phyloP scores from a whole-genome alignment of 306 rosid genomes.

The Cicer bijugum region DNA sequence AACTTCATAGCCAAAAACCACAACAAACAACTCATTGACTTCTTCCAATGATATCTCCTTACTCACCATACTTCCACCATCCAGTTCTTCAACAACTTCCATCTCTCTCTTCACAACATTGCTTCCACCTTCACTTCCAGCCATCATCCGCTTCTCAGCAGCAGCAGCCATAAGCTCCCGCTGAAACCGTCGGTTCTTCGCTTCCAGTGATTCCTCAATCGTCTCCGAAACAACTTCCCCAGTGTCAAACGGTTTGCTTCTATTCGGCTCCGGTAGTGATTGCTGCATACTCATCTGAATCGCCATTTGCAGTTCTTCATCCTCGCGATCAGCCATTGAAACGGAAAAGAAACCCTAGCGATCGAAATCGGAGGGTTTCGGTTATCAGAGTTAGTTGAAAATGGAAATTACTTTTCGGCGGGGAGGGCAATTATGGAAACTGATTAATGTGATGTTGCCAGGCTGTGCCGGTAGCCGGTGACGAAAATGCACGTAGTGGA shows the following conservation, averaged over 20 bases:
- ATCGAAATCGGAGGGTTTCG: conserved; percentile 46
- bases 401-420: background rate
- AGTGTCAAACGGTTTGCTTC: conserved; percentile 75
- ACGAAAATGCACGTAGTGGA: conserved; percentile 40
- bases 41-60: conserved; percentile 59
- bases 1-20: conserved; percentile 81
- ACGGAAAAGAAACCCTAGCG: conserved; percentile 35
- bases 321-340: conserved; percentile 85
- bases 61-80: conserved; percentile 52
- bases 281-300: conserved; percentile 87
- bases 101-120: conserved; percentile 52
- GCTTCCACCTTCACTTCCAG: conserved; percentile 22
- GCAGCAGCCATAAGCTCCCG: conserved; percentile 93
- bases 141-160: conserved; percentile 78
- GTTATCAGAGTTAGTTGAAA: conserved; percentile 32
- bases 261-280: conserved; percentile 78
- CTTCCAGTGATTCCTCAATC: conserved; percentile 62
- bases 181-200: conserved; percentile 53
- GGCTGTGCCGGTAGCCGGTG: background rate
- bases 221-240: conserved; percentile 49
- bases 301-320: conserved; percentile 81
- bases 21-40: conserved; percentile 65
- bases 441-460: conserved; percentile 19
- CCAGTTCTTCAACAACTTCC: conserved; percentile 29
- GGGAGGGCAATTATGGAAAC: conserved; percentile 27